Base-by-base conservation (phyloP, 148 eudicot species). In the Heliamphora exappendiculata region DNA sequence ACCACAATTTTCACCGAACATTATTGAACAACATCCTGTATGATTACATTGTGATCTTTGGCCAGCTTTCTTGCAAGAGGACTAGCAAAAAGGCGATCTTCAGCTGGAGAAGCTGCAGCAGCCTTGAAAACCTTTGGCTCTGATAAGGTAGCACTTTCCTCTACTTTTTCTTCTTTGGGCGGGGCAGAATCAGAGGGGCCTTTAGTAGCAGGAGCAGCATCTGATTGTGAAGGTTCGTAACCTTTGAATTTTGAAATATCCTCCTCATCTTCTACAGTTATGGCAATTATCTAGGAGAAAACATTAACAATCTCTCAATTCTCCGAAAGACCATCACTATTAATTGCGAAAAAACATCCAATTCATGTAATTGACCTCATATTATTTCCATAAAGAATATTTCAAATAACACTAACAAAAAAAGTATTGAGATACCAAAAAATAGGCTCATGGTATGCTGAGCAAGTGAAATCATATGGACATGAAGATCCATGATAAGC, bases 31-130 rank as follows among this genome's bases (percentile, higher is more conserved):
- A 26, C n/a, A 66, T 39, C 42, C 36, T 60, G 20, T 36, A 59
- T 39, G 44, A 63, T 78, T 80, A 95, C 97, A 72, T 88, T 87
- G 83, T 88, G 79, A 69, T 95, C 98, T 88, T 95, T 96, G 60
- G 97, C 98, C 84, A 91, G 82, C 82, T 89, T 95, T 86, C 85
- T 86, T 50, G 98, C 98, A 76, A 92, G 91, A 79, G 98, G 98
- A 81, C 98, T 95, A 71, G 94, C 97, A 83, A 92, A 95, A 78
- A 95, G 76, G 70, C 98, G 97, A 80, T 86, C 93, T 74, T 81
- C 96, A 47, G 84, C 34, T n/a, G 88, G 42, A 60, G 91, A 57
- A 73, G 78, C 73, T 64, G 76, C 84, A 81, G 85, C 70, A 37
- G 92, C 84, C 72, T 83, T 85, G 24, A 91, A 72, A 71, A 51